Conservation (phyloP, 768 basidiomycete genomes). For the Lactarius psammicola region DNA sequence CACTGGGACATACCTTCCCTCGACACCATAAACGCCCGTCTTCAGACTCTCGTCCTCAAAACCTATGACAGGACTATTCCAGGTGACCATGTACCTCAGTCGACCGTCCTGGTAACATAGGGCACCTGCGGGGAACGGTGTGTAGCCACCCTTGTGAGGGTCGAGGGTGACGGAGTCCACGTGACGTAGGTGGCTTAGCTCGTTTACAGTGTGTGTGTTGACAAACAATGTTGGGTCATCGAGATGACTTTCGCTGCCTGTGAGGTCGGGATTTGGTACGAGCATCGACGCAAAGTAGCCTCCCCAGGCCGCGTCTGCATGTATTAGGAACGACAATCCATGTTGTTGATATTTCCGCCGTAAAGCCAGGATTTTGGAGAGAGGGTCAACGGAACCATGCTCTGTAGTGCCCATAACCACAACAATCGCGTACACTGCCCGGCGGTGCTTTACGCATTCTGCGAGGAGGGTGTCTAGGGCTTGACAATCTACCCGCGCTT, state of each 20-base stretch:
- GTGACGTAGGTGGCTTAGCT: constrained; percentile 32
- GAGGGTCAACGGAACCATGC: constrained; percentile 45
- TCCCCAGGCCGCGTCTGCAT: constrained; percentile 50
- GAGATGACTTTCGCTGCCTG: not conserved
- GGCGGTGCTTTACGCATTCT: constrained; percentile 35
- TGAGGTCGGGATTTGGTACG: constrained; percentile 19
- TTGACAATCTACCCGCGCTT: constrained; percentile 39
- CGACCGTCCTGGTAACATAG: constrained; percentile 43
- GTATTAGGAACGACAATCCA: constrained; percentile 43
- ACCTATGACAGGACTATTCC: constrained; percentile 38
- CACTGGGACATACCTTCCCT: constrained; percentile 43
- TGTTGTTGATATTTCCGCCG: constrained; percentile 36
- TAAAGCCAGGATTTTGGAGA: constrained; percentile 40
- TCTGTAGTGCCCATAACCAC: constrained; percentile 46
- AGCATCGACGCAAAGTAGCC: constrained; percentile 44
- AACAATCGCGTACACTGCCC: constrained; percentile 44
- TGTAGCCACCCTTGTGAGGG: constrained; percentile 46
- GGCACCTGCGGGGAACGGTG: constrained; percentile 45
- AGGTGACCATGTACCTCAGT: constrained; percentile 40
- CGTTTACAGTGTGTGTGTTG: constrained; percentile 33
- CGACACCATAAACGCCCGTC: constrained; percentile 47
- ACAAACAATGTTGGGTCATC: constrained; percentile 36
- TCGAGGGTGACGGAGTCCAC: constrained; percentile 44
- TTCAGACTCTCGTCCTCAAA: constrained; percentile 32
- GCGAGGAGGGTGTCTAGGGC: constrained; percentile 34